Conservation (phyloP, 2,329 filamentous ascomycete species). For the Fusarium liriodendri region DNA sequence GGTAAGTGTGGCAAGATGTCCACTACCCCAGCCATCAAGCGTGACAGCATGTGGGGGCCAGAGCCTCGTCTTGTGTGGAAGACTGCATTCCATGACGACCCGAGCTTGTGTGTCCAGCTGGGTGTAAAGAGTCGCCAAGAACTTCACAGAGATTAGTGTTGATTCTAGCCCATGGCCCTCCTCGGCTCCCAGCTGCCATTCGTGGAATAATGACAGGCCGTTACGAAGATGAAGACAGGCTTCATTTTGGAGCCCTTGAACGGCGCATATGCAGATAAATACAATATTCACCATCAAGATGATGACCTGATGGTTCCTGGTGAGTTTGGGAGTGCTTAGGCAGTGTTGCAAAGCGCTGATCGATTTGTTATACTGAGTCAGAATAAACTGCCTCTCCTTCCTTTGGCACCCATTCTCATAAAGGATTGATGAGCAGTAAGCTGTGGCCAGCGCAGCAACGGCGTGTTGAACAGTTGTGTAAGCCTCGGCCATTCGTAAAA, state of each 20-base stretch:
- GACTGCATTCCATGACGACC: not conserved
- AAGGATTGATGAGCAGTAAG: not conserved
- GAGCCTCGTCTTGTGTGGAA: not conserved
- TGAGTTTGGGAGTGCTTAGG: not conserved
- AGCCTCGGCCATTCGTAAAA: not conserved
- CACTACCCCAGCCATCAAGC: not conserved
- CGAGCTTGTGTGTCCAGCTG: constrained; percentile 13
- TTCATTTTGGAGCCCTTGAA: not conserved
- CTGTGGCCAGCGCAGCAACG: not conserved
- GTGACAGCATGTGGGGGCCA: not conserved
- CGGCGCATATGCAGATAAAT: not conserved
- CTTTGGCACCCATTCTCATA: not conserved
- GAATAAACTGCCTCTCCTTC: not conserved
- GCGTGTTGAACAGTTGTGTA: constrained; percentile 1
- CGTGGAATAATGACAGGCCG: not conserved
- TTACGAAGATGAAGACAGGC: constrained; percentile 1
- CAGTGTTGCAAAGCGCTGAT: not conserved
- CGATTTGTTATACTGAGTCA: not conserved
- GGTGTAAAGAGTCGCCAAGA: constrained; percentile 1
- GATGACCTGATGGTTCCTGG: not conserved
- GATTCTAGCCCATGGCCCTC: not conserved
- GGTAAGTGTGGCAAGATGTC: not conserved
- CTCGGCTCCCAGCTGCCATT: not conserved
- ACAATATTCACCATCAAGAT: not conserved
- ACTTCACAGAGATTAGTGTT: not conserved